A percentile compares a stretch with the other conserved stretches of the same genome.
phyloP scores from a whole-genome alignment of 495 filamentous ascomycete genomes.

The Talaromyces thailandensis region DNA sequence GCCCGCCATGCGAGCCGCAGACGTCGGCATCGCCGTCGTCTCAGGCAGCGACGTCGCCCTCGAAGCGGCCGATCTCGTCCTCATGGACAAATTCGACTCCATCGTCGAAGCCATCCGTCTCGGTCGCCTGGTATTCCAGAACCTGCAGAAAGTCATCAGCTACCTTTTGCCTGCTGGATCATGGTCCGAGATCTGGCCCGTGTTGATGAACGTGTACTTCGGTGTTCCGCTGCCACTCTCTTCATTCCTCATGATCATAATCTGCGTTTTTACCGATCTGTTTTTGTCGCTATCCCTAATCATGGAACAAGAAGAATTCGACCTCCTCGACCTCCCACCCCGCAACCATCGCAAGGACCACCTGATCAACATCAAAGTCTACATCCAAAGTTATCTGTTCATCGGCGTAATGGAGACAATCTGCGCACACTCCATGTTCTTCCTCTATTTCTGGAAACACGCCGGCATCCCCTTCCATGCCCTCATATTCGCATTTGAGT shows the following conservation, averaged over 20 bases:
- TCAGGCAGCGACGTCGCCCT: constrained; percentile 53
- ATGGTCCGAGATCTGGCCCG: constrained; percentile 64
- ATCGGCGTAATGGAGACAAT: constrained; percentile 53
- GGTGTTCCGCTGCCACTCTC: constrained; percentile 59
- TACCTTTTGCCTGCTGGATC: constrained; percentile 54
- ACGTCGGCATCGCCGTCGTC: constrained; percentile 45
- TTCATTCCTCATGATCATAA: constrained; percentile 61
- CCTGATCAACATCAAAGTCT: constrained; percentile 56
- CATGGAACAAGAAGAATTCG: constrained; percentile 45
- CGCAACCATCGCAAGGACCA: constrained; percentile 50
- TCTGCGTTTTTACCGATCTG: constrained; percentile 56
- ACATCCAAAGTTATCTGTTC: constrained; percentile 55
- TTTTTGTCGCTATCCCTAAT: constrained; percentile 27
- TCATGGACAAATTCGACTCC: constrained; percentile 56
- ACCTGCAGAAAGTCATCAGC: constrained; percentile 46
- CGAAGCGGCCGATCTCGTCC: constrained; percentile 62
- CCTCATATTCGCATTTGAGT: constrained; percentile 54
- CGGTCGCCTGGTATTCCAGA: constrained; percentile 46
- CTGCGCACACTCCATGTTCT: constrained; percentile 54
- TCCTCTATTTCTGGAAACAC: constrained; percentile 40
- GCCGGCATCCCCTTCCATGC: constrained; percentile 45
- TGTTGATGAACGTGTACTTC: constrained; percentile 58
- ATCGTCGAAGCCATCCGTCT: constrained; percentile 60
- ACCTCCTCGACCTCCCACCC: constrained; percentile 52
- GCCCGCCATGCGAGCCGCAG: constrained; percentile 44